Conservation (phyloP, 768 basidiomycete species). For the Suillus hirtellus region DNA sequence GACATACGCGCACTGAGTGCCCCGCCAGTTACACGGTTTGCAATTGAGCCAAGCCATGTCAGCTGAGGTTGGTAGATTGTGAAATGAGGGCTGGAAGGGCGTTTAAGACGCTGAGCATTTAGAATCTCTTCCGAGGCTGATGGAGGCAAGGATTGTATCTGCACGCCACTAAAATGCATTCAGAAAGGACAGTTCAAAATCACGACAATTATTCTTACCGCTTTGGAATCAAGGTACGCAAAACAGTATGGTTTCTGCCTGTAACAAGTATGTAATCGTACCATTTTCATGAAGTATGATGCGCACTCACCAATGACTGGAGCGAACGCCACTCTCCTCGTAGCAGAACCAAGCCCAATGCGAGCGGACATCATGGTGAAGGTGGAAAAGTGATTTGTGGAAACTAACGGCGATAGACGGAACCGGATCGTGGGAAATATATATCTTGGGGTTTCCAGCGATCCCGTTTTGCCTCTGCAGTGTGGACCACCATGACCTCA, state of each 20-base stretch:
- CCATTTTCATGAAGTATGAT: neutral
- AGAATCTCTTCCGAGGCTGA: slow-evolving; percentile 62
- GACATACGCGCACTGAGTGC: slow-evolving; percentile 76
- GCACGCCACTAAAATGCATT: slow-evolving; percentile 45
- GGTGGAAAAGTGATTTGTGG: neutral
- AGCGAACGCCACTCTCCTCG: slow-evolving; percentile 51
- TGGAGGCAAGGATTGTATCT: slow-evolving; percentile 66
- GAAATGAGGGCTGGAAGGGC: slow-evolving; percentile 94
- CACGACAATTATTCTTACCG: slow-evolving; percentile 35
- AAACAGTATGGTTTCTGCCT: slow-evolving; percentile 40
- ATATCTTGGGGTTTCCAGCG: no score
- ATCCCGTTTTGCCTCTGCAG: no score
- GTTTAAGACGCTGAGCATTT: slow-evolving; percentile 82
- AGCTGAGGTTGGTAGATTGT: slow-evolving; percentile 97
- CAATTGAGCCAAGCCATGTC: slow-evolving; percentile 86
- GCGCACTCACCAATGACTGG: slow-evolving; percentile 30
- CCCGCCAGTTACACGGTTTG: slow-evolving; percentile 82
- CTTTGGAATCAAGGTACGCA: slow-evolving; percentile 35
- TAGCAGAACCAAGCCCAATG: slow-evolving; percentile 57
- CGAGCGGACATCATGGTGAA: slow-evolving; percentile 43
- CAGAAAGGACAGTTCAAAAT: neutral
- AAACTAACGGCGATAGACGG: slow-evolving; percentile 7
- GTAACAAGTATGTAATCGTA: neutral
- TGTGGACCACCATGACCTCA: slow-evolving; percentile 2
- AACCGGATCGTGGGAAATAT: slow-evolving; percentile 22